These are phyloP conservation scores for Cucumis hystrix DNA, from an alignment of 306 rosid species.

Conservation along the genomic window DNA sequence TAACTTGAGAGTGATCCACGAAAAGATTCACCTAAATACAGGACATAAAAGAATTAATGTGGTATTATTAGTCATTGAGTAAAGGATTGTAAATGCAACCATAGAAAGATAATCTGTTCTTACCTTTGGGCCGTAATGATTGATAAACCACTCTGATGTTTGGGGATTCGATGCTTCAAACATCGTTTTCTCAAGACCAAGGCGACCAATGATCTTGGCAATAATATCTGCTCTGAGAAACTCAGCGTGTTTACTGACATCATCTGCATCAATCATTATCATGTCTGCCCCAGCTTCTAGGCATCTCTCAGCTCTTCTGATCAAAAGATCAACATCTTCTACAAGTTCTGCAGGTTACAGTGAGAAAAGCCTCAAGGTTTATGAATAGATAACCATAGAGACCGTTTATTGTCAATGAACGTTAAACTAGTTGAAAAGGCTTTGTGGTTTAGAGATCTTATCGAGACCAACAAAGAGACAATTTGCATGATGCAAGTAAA, in stretches of 20 bases:
- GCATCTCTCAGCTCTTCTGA: slow-evolving; percentile 88
- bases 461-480: neutral
- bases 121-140: slow-evolving; percentile 80
- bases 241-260: slow-evolving; percentile 46
- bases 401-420: neutral
- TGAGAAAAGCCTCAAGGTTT: neutral
- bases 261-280: slow-evolving; percentile 78
- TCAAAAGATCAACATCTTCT: slow-evolving; percentile 79
- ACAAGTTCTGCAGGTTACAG: slow-evolving; percentile 42
- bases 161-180: slow-evolving; percentile 78
- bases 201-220: slow-evolving; percentile 78
- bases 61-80: neutral
- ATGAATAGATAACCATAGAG: neutral
- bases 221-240: slow-evolving; percentile 60
- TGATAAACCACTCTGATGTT: slow-evolving; percentile 82
- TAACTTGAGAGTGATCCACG: slow-evolving; percentile 74
- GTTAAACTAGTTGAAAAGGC: neutral
- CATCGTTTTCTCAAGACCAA: slow-evolving; percentile 86
- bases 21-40: slow-evolving; percentile 75
- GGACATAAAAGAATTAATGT: neutral
- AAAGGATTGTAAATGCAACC: neutral
- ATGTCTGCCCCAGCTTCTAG: slow-evolving; percentile 95
- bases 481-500: neutral
- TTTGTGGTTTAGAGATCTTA: neutral
- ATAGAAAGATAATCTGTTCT: neutral